Percentiles rank a stretch among this genome's conserved stretches.
Conservation (phyloP, 192 early-diverging fungal genomes). For the Coemansia sp. region DNA sequence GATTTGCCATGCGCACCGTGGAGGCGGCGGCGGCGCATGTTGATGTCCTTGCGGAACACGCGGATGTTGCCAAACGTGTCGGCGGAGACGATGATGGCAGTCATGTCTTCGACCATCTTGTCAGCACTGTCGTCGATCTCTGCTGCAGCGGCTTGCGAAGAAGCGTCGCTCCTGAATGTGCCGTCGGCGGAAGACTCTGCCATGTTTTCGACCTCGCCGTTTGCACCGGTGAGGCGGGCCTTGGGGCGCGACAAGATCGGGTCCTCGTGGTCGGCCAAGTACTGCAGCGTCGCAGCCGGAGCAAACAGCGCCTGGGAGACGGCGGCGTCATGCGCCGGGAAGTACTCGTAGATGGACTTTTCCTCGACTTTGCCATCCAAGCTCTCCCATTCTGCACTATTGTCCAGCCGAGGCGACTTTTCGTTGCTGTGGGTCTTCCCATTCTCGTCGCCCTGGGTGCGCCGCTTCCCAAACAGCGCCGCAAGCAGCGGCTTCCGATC, state of each 20-base stretch:
- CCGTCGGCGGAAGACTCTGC: conserved; percentile 19
- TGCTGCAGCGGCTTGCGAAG: neutral
- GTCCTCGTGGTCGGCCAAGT: conserved; percentile 56
- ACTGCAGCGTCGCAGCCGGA: conserved; percentile 60
- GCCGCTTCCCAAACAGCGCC: conserved; percentile 25
- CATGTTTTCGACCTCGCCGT: conserved; percentile 41
- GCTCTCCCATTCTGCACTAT: conserved; percentile 46
- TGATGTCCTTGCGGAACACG: conserved; percentile 66
- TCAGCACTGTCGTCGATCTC: conserved; percentile 8
- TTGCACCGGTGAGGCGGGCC: conserved; percentile 23
- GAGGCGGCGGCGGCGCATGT: conserved; percentile 10
- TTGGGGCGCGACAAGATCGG: conserved; percentile 57
- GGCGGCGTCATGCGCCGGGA: conserved; percentile 57
- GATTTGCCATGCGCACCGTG: neutral
- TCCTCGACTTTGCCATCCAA: conserved; percentile 52
- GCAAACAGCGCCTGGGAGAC: conserved; percentile 67
- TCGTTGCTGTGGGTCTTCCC: neutral
- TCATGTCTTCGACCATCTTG: conserved; percentile 34
- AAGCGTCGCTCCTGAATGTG: conserved; percentile 21
- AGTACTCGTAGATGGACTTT: conserved; percentile 57
- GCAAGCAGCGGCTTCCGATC: conserved; percentile 29
- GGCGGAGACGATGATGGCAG: conserved; percentile 63
- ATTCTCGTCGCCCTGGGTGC: conserved; percentile 22
- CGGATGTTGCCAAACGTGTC: conserved; percentile 63
- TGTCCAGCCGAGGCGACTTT: neutral